Evolutionary conservation across 305 asterid genomes (phyloP).

Genomic region (Euphrasia arctica): DNA sequence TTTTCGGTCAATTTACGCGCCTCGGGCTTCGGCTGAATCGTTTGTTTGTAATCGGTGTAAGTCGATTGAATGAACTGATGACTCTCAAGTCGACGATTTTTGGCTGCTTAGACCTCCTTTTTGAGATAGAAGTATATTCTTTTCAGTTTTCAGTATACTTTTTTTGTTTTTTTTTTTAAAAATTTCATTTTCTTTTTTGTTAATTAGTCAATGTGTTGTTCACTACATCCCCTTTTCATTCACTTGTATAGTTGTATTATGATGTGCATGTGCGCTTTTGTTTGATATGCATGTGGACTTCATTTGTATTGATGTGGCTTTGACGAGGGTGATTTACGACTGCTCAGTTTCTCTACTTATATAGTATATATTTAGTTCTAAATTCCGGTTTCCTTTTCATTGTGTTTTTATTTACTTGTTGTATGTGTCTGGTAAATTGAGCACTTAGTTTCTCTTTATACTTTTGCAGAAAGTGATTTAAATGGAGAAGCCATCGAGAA

Average conservation of each 20-base stretch:
- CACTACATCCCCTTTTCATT: conserved; percentile 1
- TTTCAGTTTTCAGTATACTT: neutral
- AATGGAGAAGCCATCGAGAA: conserved; percentile 51
- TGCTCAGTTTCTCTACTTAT: too few relatives aligned
- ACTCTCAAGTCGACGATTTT: conserved; percentile 16
- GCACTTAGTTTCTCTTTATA: conserved; percentile 9
- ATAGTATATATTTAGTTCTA: too few relatives aligned
- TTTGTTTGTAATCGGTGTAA: conserved; percentile 16
- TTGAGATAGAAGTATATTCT: neutral
- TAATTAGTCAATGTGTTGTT: neutral
- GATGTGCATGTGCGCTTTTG: conserved; percentile 22
- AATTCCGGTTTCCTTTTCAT: neutral
- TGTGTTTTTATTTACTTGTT: conserved; percentile 17
- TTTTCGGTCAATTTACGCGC: conserved; percentile 15
- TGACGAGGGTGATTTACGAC: conserved; percentile 8
- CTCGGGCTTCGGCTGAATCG: conserved; percentile 5
- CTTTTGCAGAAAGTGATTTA: conserved; percentile 35
- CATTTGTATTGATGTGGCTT: conserved; percentile 20
- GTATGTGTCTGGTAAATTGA: conserved; percentile 21
- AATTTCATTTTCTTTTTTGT: neutral
- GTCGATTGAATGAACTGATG: conserved; percentile 20
- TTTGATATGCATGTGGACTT: conserved; percentile 24
- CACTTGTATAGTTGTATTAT: conserved; percentile 1
- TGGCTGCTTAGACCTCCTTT: conserved; percentile 4
- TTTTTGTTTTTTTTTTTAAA: neutral